A percentile compares a stretch with the other conserved stretches of the same genome.
Conservation (phyloP, 352 stramenopile species). For the Globisporangium cystogenes region DNA sequence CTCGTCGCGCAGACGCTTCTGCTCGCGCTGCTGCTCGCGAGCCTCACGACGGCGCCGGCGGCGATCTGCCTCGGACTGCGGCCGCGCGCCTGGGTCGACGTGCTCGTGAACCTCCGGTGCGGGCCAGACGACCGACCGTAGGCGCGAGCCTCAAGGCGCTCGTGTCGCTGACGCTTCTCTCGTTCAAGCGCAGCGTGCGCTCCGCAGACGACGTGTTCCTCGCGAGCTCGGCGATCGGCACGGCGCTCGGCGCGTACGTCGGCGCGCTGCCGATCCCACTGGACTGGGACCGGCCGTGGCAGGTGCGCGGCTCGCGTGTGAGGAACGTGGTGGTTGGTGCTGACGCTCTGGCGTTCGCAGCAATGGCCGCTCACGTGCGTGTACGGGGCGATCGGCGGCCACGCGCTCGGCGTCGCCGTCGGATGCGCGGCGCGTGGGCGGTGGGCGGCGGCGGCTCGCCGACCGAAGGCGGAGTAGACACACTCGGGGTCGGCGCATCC, state of each 20-base stretch:
- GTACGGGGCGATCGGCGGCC: conserved; percentile 54
- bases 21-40: conserved; percentile 52
- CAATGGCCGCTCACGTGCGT: conserved; percentile 86
- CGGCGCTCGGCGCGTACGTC: conserved; percentile 59
- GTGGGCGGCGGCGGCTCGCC: not conserved
- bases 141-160: too few species aligned
- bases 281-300: conserved; percentile 86
- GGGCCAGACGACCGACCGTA: too few species aligned
- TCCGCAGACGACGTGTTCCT: conserved; percentile 39
- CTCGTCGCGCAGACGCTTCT: conserved; percentile 57
- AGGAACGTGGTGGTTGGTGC: not conserved
- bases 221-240: conserved; percentile 46
- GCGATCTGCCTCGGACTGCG: conserved; percentile 30
- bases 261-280: conserved; percentile 77
- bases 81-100: conserved; percentile 36
- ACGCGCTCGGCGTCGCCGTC: conserved; percentile 33
- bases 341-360: conserved; percentile 15
- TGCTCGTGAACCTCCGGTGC: conserved; percentile 58
- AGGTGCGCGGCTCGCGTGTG: conserved; percentile 34
- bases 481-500: not conserved
- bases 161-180: not conserved
- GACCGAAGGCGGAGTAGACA: not conserved
- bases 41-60: conserved; percentile 36
- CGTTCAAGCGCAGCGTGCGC: conserved; percentile 21
- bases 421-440: not conserved